These are phyloP conservation scores for Fomes fomentarius DNA, from an alignment of 1,284 basidiomycete species.

Conservation along the genomic window DNA sequence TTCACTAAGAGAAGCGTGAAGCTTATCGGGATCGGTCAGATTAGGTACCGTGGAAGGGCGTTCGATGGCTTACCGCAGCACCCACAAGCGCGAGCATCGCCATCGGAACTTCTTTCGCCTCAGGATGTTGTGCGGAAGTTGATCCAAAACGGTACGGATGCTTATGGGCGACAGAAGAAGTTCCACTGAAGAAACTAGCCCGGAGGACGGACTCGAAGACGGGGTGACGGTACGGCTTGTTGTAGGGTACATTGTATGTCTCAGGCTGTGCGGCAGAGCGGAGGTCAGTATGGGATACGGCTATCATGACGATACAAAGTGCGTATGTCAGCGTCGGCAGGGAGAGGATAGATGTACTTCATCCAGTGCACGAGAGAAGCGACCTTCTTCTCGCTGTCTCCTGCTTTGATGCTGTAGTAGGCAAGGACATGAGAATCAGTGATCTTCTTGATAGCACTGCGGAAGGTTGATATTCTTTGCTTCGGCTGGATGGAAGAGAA, in stretches of 20 bases:
- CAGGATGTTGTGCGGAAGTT: not conserved
- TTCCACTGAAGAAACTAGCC: not conserved
- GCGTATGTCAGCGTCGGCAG: not conserved
- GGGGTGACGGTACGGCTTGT: slow-evolving; percentile 3
- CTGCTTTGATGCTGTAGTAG: not conserved
- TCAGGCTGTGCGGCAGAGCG: not conserved
- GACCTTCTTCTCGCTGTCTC: not conserved
- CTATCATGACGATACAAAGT: not conserved
- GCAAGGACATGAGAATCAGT: not conserved
- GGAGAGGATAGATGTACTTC: slow-evolving; percentile 2
- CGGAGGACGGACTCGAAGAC: not conserved
- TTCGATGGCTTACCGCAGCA: not conserved
- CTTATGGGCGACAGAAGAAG: not conserved
- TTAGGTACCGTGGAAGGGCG: no score
- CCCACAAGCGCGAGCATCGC: slow-evolving; percentile 2
- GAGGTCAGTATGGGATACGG: not conserved
- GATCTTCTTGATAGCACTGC: slow-evolving; percentile 2
- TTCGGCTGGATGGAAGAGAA: slow-evolving; percentile 1
- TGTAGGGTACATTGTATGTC: not conserved
- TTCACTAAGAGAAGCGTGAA: not conserved
- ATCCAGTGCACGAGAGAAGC: not conserved
- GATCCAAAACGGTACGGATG: not conserved
- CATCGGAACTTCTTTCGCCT: slow-evolving; percentile 1
- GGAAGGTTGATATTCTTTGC: slow-evolving; percentile 9
- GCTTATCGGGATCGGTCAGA: no score